Percentiles rank a stretch among this genome's conserved stretches.
phyloP scores from a whole-genome alignment of 208 protist species.

The Willaertia magna region DNA sequence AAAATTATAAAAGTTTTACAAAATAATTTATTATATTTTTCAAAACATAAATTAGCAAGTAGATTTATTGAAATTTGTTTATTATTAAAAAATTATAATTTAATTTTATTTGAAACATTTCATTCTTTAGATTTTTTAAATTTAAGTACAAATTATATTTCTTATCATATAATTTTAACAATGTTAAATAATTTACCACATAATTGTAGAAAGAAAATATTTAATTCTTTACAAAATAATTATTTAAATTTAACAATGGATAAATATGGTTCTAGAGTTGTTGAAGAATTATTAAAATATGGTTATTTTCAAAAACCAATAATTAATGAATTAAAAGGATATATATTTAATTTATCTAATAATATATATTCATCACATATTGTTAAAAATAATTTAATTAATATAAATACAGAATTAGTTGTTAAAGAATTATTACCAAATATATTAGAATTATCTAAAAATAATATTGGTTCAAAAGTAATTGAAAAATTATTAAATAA shows the following conservation, averaged over 20 bases:
- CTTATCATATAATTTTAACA: too few species aligned
- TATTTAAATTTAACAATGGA: not conserved
- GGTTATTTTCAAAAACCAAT: not conserved
- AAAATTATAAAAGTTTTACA: too few species aligned
- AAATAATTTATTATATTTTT: too few species aligned
- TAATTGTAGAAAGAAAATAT: too few species aligned
- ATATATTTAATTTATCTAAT: not conserved
- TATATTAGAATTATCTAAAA: not conserved
- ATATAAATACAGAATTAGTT: not conserved
- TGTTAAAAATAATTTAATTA: not conserved
- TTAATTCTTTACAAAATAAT: too few species aligned
- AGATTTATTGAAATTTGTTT: too few species aligned
- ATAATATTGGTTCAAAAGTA: not conserved
- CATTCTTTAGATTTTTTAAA: too few species aligned
- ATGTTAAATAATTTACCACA: too few species aligned
- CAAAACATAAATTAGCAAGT: too few species aligned
- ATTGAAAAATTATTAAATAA: not conserved
- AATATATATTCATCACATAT: not conserved
- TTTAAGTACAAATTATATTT: too few species aligned
- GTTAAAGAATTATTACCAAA: not conserved
- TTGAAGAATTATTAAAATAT: not conserved
- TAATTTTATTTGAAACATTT: too few species aligned
- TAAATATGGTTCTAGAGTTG: not conserved
- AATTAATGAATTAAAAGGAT: not conserved
- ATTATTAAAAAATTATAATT: too few species aligned